phyloP scores from a whole-genome alignment of 129 eudicot species.

The Rutidosis leptorrhynchoides region DNA sequence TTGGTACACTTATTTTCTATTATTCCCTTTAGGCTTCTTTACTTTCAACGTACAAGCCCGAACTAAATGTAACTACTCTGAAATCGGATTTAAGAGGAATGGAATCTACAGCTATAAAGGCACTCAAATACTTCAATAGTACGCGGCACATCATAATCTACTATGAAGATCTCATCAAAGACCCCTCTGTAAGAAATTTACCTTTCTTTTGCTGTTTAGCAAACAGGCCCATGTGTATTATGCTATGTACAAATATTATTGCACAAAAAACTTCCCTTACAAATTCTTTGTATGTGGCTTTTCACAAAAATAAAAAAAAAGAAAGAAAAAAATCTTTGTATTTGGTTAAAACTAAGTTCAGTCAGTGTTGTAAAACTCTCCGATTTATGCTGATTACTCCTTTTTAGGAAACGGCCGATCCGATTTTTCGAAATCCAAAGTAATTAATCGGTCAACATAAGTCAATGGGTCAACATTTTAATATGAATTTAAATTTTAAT shows the following conservation, averaged over 20 bases:
- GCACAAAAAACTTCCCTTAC: background rate
- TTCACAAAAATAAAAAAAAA: too few species aligned
- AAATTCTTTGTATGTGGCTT: too few species aligned
- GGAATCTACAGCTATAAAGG: constrained; percentile 53
- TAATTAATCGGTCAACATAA: too few species aligned
- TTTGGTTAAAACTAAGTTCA: too few species aligned
- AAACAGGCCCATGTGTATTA: background rate
- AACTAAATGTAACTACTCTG: constrained; percentile 48
- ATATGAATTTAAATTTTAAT: too few species aligned
- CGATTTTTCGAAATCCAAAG: too few species aligned
- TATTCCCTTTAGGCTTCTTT: constrained; percentile 54
- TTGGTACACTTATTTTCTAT: background rate
- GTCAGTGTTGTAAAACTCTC: too few species aligned
- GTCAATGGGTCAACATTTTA: too few species aligned
- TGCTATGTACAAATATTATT: constrained; percentile 6
- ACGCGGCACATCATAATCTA: constrained; percentile 64
- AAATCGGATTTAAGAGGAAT: constrained; percentile 58
- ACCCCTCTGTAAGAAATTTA: constrained; percentile 52
- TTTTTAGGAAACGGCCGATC: too few species aligned
- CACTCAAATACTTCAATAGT: constrained; percentile 55
- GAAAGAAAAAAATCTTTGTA: background rate
- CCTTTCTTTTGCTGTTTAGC: background rate
- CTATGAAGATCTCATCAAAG: constrained; percentile 80
- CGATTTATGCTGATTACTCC: too few species aligned
- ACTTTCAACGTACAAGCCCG: constrained; percentile 75